phyloP scores from a whole-genome alignment of 345 rosid species.

The Rhodomyrtus tomentosa region DNA sequence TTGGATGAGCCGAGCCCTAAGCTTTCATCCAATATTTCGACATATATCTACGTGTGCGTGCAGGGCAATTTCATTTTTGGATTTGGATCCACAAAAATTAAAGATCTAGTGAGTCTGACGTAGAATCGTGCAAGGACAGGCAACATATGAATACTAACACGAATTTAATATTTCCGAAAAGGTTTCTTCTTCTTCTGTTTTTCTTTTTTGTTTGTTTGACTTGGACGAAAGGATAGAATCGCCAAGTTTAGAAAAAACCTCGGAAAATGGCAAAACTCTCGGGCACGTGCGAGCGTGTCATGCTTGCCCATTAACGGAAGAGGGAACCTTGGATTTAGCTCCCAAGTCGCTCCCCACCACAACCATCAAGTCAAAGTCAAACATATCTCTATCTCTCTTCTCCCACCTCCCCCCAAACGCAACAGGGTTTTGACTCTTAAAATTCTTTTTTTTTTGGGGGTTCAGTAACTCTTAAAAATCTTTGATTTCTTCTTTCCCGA shows the following conservation, averaged over 20 bases:
- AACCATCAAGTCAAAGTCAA: not conserved
- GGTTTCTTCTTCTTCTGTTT: not conserved
- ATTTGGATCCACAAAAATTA: not conserved
- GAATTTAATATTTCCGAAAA: not conserved
- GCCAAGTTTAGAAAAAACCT: not conserved
- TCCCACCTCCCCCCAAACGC: not conserved
- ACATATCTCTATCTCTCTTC: not conserved
- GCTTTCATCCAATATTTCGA: not conserved
- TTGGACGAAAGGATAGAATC: not conserved
- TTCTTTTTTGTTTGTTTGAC: not conserved
- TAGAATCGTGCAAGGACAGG: no score
- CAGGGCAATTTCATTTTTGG: not conserved
- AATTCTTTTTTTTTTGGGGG: no score
- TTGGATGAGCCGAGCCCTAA: not conserved
- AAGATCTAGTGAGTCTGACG: not conserved
- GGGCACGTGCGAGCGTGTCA: not conserved
- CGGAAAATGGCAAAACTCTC: not conserved
- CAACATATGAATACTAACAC: no score
- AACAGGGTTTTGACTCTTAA: constrained; percentile 42
- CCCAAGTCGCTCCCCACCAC: not conserved
- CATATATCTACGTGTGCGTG: not conserved
- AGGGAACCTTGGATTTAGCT: not conserved
- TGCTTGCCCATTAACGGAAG: not conserved
- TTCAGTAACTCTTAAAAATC: no score
- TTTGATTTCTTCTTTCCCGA: not conserved